These are phyloP conservation scores for Stenocarpella maydis DNA, from an alignment of 2,329 filamentous ascomycete genomes.

Conservation along the genomic window DNA sequence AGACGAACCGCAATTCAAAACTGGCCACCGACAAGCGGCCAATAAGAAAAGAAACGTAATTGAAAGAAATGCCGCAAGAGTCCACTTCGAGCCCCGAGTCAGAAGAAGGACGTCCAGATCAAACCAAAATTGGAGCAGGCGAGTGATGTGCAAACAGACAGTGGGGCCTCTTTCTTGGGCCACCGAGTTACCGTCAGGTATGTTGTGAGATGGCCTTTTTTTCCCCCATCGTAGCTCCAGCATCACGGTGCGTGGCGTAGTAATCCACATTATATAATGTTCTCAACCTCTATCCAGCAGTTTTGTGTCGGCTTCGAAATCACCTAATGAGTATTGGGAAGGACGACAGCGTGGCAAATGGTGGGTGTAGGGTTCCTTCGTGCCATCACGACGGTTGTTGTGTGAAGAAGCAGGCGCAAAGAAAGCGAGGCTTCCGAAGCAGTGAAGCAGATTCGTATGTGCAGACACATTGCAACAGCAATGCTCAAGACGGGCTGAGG, in stretches of 20 bases:
- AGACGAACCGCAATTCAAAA: slow-evolving; percentile 1
- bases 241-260: background rate
- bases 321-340: background rate
- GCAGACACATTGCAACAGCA: background rate
- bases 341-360: background rate
- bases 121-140: slow-evolving; percentile 1
- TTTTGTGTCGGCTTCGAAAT: background rate
- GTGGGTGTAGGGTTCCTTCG: background rate
- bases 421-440: background rate
- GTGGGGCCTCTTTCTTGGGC: background rate
- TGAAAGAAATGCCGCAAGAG: slow-evolving; percentile 5
- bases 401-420: background rate
- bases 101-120: slow-evolving; percentile 10
- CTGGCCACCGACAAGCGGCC: background rate
- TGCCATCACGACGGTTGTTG: too few relatives aligned
- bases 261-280: background rate
- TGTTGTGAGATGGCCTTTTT: background rate
- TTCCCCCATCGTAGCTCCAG: background rate
- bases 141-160: slow-evolving; percentile 4
- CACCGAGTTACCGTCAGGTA: background rate
- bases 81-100: slow-evolving; percentile 12
- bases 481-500: slow-evolving; percentile 6
- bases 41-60: background rate
- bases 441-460: background rate
- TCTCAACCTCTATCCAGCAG: background rate